Conservation (phyloP, 805 yeast species). For the Grigorovia yakushimaensis region DNA sequence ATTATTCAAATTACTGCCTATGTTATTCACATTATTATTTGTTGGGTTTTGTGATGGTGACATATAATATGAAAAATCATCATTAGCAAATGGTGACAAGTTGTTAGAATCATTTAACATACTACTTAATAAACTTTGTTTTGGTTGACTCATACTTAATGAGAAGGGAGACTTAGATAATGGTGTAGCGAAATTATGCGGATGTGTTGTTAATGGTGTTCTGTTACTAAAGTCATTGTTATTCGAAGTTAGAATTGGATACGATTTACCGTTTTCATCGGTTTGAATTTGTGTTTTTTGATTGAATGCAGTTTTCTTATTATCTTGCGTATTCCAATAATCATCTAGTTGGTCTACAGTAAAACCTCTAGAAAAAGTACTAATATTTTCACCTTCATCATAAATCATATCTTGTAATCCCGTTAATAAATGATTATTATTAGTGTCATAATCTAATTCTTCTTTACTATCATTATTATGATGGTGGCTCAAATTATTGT, state of each 20-base stretch:
- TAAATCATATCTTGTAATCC: slow-evolving; percentile 27
- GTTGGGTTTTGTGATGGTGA: slow-evolving; percentile 1
- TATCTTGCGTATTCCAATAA: slow-evolving; percentile 22
- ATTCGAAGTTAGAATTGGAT: background rate
- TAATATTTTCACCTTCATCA: slow-evolving; percentile 23
- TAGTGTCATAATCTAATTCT: slow-evolving; percentile 17
- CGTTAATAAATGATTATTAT: slow-evolving; percentile 22
- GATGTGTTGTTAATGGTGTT: background rate
- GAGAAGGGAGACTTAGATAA: slow-evolving; percentile 4
- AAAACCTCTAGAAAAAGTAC: slow-evolving; percentile 24
- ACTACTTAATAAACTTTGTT: slow-evolving; percentile 13
- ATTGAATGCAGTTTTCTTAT: background rate
- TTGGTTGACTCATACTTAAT: slow-evolving; percentile 5
- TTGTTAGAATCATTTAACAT: slow-evolving; percentile 8
- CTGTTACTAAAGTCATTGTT: background rate
- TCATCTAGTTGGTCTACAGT: slow-evolving; percentile 30
- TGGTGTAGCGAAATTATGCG: slow-evolving; percentile 3
- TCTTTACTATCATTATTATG: slow-evolving; percentile 12
- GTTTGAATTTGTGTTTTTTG: background rate
- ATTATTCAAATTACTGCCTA: background rate
- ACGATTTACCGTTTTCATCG: background rate
- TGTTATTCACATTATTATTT: background rate
- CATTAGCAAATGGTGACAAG: slow-evolving; percentile 5
- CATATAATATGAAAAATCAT: slow-evolving; percentile 1
- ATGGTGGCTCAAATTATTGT: background rate